Evolutionary conservation across 2,329 filamentous ascomycete genomes (phyloP), one percentile per base, ranked within the genome.

Genomic region (Raffaelea albimanens): DNA sequence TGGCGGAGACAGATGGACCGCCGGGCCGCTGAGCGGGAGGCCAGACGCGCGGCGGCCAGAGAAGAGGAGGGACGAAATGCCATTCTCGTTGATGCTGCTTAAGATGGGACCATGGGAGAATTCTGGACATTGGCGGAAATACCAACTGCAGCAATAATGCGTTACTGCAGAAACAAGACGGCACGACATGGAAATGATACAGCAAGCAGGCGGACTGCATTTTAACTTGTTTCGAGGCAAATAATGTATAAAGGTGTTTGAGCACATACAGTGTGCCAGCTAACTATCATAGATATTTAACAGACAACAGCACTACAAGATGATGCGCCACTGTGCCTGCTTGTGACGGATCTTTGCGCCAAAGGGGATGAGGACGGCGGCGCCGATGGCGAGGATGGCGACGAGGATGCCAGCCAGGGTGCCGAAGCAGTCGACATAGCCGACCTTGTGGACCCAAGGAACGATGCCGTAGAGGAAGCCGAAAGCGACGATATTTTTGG

Each of bases 1-100:
- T 96, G 91, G 90, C 75, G 87, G 23, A 62, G 67, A 40, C 63
- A 67, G 9, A 64, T 75, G 54, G 67, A 72, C 5, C 43, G 46
- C 9, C 33, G 19, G 18, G 25, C 25, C 13, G 42, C 43, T 5
- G 23, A 14, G 2, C 47, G 46, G 43, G 4, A 19, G 43, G 8
- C 40, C 25, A 5, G 33, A 8, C 16, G 36, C 21, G 7, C 7
- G 34, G 34, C 34, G 34, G 34, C 34, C 18, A 8, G 14, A 5
- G 34, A 38, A 16, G 34, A 38, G 18, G 34, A 38, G 5, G 34
- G 34, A 5, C 34, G 14, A 16, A 8, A 16, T 16, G 34, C 34
- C 34, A 16, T 38, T 38, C 18, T 38, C 14, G n/a, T 38, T 19
- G 34, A 38, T 8, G 34, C 7, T 29, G 25, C 13, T 13, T 29